A percentile compares a stretch with the other conserved stretches of the same genome.
phyloP scores from a whole-genome alignment of 2,329 filamentous ascomycete genomes.

The Cylindrodendrum hubeiense region DNA sequence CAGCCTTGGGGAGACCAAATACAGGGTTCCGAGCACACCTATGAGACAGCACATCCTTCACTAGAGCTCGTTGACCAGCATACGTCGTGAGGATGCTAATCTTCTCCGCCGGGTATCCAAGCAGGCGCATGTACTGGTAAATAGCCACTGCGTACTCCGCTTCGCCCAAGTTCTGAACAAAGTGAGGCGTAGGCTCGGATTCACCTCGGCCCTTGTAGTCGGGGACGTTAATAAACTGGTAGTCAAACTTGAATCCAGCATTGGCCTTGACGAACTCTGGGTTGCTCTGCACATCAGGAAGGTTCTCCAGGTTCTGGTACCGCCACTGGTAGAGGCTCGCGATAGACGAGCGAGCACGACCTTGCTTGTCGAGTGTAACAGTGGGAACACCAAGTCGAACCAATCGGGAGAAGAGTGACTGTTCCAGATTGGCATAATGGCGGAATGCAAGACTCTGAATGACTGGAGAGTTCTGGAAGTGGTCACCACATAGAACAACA shows the following conservation, averaged over 20 bases:
- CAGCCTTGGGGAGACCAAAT: conserved; percentile 89
- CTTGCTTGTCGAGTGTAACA: conserved; percentile 92
- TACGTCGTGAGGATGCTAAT: conserved; percentile 96
- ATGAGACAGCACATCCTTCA: conserved; percentile 86
- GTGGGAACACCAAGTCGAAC: conserved; percentile 93
- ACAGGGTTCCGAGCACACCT: conserved; percentile 85
- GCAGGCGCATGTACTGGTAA: conserved; percentile 96
- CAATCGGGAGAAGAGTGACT: conserved; percentile 92
- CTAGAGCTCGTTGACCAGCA: conserved; percentile 89
- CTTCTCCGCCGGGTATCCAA: conserved; percentile 86
- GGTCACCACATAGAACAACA: conserved; percentile 93
- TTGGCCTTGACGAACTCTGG: conserved; percentile 86
- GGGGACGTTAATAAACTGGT: conserved; percentile 95
- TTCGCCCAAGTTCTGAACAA: conserved; percentile 95
- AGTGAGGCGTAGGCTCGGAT: conserved; percentile 90
- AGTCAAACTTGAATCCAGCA: conserved; percentile 92
- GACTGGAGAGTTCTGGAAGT: conserved; percentile 95
- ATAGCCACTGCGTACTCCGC: conserved; percentile 97
- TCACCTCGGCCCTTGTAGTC: conserved; percentile 94
- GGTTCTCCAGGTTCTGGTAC: conserved; percentile 82
- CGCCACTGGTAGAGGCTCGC: conserved; percentile 94
- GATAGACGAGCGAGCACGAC: conserved; percentile 87
- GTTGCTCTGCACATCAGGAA: conserved; percentile 77
- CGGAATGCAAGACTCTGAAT: conserved; percentile 95
- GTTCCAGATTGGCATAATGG: conserved; percentile 95